A percentile compares a stretch with the other conserved stretches of the same genome.
phyloP scores from a whole-genome alignment of 2,329 filamentous ascomycete genomes.

The Scorias spongiosa region DNA sequence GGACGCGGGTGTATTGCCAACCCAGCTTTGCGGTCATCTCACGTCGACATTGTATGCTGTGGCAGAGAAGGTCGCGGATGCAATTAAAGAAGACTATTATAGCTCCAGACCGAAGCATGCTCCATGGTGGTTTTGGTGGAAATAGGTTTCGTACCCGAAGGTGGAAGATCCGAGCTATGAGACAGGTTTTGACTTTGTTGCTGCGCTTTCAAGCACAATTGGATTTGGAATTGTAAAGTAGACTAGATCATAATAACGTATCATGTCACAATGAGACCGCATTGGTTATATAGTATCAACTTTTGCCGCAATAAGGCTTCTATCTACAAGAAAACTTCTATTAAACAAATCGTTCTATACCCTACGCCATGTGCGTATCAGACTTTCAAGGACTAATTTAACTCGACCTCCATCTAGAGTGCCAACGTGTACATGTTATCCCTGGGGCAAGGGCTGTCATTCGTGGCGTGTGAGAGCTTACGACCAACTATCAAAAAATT shows the following conservation, averaged over 20 bases:
- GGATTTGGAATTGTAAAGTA: neutral
- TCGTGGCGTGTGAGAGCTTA: no score
- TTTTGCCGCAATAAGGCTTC: no score
- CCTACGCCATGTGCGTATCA: no score
- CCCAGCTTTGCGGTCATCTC: slow-evolving; percentile 22
- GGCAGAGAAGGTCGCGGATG: slow-evolving; percentile 21
- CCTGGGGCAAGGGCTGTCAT: no score
- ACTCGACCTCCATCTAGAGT: no score
- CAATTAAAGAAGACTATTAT: slow-evolving; percentile 6
- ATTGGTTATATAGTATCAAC: no score
- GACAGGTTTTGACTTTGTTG: neutral
- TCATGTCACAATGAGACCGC: no score
- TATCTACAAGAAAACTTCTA: no score
- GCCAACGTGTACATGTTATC: no score
- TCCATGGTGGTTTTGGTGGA: neutral
- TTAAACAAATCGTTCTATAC: no score
- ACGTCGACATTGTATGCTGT: slow-evolving; percentile 23
- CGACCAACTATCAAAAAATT: no score
- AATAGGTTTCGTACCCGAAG: neutral
- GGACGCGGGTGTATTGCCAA: slow-evolving; percentile 22
- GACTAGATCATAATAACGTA: neutral
- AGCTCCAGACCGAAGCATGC: neutral
- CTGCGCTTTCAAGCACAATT: neutral
- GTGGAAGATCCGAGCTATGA: neutral
- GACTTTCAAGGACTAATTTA: no score